Evolutionary conservation across 345 rosid genomes (phyloP), one percentile per base, ranked within the genome.

Genomic region (Combretum micranthum): DNA sequence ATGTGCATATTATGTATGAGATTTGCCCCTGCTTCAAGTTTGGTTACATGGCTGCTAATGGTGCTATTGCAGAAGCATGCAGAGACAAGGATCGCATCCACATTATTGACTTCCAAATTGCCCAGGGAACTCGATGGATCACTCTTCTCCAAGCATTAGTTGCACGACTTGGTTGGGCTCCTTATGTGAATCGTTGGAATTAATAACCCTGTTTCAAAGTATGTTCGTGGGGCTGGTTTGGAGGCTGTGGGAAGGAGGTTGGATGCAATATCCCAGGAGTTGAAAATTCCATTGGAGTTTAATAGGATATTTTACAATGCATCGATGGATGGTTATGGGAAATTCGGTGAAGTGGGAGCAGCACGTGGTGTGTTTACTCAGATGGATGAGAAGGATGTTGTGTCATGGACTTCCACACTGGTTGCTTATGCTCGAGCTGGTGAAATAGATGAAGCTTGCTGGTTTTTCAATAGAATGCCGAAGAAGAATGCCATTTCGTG

Each of bases 11-110:
- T 64, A 61, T 83, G 39, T 86, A 78, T 59, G 87, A 86, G 69
- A 80, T 86, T 56, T 83, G 93, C 69, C 89, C 93, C 4, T 83
- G 80, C 67, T 54, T 86, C 69, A 83, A 86, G 76, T 83, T 86
- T 50, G 85, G 93, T 26, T 80, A 78, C 82, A 77, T 86, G 89
- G 93, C n/a, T 85, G 93, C 86, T 49, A 86, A 86, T 5, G 89
- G 85, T 14, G 86, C 93, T n/a, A n/a, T n/a, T n/a, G n/a, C n/a
- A n/a, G n/a, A n/a, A n/a, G n/a, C n/a, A n/a, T n/a, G n/a, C n/a
- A n/a, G n/a, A n/a, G n/a, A n/a, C n/a, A n/a, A n/a, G n/a, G n/a
- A n/a, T n/a, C n/a, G n/a, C n/a, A n/a, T n/a, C n/a, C n/a, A n/a
- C n/a, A n/a, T n/a, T n/a, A n/a, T n/a, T n/a, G n/a, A n/a, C n/a